Evolutionary conservation across 2,329 filamentous ascomycete species (phyloP).

Genomic region (Phyllosticta citribraziliensis): DNA sequence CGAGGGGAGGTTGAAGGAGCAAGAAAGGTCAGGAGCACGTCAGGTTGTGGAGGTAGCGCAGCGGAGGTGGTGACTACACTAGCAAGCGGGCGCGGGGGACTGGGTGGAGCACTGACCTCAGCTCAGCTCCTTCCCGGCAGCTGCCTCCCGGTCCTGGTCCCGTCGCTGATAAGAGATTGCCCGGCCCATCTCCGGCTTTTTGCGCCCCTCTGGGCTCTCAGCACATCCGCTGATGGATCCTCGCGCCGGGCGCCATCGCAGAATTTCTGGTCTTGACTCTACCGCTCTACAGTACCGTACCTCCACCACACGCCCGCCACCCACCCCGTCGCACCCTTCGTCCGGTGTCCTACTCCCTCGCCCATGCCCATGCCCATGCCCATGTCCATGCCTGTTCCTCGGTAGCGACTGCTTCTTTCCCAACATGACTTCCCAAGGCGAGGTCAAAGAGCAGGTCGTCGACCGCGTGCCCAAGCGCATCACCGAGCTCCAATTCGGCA

Average conservation of each 20-base stretch:
- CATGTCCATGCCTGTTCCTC: conserved; percentile 4
- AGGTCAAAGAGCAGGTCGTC: conserved; percentile 74
- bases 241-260: conserved; percentile 1
- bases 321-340: not conserved
- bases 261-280: conserved; percentile 2
- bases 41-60: not conserved
- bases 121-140: not conserved
- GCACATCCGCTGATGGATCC: not conserved
- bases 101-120: conserved; percentile 2
- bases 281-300: not conserved
- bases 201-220: not conserved
- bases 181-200: not conserved
- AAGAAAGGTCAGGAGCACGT: not conserved
- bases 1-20: not conserved
- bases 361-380: too few relatives aligned
- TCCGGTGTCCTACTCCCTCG: not conserved
- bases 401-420: conserved; percentile 1
- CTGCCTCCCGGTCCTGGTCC: too few relatives aligned
- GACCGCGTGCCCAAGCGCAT: conserved; percentile 86
- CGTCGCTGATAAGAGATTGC: conserved; percentile 6
- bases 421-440: conserved; percentile 10
- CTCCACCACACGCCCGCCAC: not conserved
- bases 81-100: conserved; percentile 1
- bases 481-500: conserved; percentile 86
- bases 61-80: not conserved